Base-by-base conservation (phyloP, 495 filamentous ascomycete genomes). In the Opeltia flavorubescens region DNA sequence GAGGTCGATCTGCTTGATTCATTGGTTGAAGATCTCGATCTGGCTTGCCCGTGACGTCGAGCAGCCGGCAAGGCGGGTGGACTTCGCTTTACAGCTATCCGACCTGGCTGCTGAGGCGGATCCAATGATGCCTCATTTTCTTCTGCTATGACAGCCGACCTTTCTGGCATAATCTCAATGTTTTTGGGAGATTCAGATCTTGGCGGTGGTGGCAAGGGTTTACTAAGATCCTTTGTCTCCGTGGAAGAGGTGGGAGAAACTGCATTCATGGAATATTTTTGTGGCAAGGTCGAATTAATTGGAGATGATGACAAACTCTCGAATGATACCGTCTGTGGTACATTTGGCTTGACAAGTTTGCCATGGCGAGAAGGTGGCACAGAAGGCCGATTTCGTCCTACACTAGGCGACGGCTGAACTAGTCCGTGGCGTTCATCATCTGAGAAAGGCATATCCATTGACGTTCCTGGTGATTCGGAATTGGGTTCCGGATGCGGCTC, bases 301-400 rank as follows among this genome's bases (percentile, higher is more conserved):
- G 47, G 44, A 11, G 66, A 55, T 34, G 57, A 50, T 12, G 55
- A 36, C 18, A 53, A 47, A 44, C 54, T 52, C 43, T 58, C 54
- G 39, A 55, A 53, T 27, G 66, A 52, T 35, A 58, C 50, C 13
- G 54, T 44, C 33, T 51, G 49, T 42, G 48, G 48, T 42, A 54
- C 40, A 52, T 54, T 55, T 40, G 54, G 27, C 50, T 65, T 75
- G 35, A 85, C 82, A n/a, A 76, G 62, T 57, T 78, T 82, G 5
- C 82, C 82, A 62, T 83, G 80, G 46, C 80, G 73, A 33, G 70
- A 79, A 53, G 64, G 78, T 1, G 81, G 79, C 21, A 75, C 71
- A 13, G 76, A 75, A 8, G 76, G 72, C 67, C 52, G 67, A 69
- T 30, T 63, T 50, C 57, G 57, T 46, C 41, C 51, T 52, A 34